phyloP scores from a whole-genome alignment of 2,329 filamentous ascomycete genomes.

The Fusarium sp. region DNA sequence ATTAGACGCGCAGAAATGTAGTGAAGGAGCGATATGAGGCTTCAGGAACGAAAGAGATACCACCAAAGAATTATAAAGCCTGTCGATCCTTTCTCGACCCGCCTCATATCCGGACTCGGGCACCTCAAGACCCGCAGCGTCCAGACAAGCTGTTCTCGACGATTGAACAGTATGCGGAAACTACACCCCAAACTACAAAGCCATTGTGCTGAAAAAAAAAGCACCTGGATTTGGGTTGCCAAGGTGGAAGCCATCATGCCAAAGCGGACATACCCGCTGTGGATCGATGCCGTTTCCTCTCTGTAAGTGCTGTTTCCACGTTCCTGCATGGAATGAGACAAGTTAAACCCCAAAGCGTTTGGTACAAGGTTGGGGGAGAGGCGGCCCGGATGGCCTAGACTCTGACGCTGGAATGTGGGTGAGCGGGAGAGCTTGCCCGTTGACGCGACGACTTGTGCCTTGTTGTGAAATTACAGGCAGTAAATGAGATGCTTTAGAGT shows the following conservation, averaged over 20 bases:
- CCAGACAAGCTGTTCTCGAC: neutral
- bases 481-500: neutral
- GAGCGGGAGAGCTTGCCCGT: neutral
- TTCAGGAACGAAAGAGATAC: neutral
- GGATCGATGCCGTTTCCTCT: conserved; percentile 20
- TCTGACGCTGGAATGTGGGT: conserved; percentile 24
- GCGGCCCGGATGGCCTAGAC: neutral
- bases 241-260: conserved; percentile 36
- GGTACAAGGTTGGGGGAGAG: neutral
- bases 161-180: neutral
- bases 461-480: neutral
- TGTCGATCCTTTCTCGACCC: neutral
- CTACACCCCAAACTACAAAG: conserved; percentile 1
- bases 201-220: conserved; percentile 15
- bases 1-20: neutral
- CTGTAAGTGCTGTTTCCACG: neutral
- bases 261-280: conserved; percentile 2
- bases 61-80: conserved; percentile 25
- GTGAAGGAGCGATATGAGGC: neutral
- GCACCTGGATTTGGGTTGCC: conserved; percentile 32
- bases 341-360: conserved; percentile 8
- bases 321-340: conserved; percentile 26
- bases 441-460: conserved; percentile 1
- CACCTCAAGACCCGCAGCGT: neutral
- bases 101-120: conserved; percentile 27